Evolutionary conservation across 306 rosid genomes (phyloP).

Genomic region (Comarum palustre): DNA sequence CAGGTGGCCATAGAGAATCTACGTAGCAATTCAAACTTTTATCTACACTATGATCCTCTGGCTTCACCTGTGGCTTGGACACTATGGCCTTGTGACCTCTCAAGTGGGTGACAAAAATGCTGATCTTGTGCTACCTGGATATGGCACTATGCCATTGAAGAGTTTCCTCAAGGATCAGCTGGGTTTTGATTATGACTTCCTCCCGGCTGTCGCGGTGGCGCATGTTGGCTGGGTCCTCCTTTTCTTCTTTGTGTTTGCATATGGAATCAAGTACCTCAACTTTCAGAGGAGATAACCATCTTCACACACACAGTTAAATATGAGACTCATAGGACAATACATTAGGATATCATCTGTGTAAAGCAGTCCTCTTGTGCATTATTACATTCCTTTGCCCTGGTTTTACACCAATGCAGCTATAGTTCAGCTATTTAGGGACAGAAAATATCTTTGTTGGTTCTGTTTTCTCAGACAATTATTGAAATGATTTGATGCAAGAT

Average conservation of each 20-base stretch:
- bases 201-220: slow-evolving; percentile 38
- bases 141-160: slow-evolving; percentile 29
- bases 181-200: slow-evolving; percentile 47
- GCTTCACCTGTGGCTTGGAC: slow-evolving; percentile 54
- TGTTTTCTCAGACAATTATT: not conserved
- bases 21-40: slow-evolving; percentile 33
- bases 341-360: not conserved
- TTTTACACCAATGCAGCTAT: not conserved
- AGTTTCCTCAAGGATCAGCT: slow-evolving; percentile 33
- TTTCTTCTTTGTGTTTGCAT: slow-evolving; percentile 55
- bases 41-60: slow-evolving; percentile 35
- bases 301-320: not conserved
- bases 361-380: not conserved
- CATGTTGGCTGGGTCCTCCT: slow-evolving; percentile 46
- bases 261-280: slow-evolving; percentile 62
- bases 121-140: slow-evolving; percentile 30
- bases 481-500: no score
- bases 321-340: no score
- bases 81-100: slow-evolving; percentile 39
- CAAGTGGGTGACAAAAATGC: slow-evolving; percentile 37
- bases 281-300: slow-evolving; percentile 48
- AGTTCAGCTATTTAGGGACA: not conserved
- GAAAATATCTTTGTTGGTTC: not conserved
- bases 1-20: slow-evolving; percentile 47
- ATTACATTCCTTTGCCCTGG: not conserved